These are phyloP conservation scores for Dinochytrium kinnereticum DNA, from an alignment of 371 early-diverging fungal genomes.

Conservation along the genomic window DNA sequence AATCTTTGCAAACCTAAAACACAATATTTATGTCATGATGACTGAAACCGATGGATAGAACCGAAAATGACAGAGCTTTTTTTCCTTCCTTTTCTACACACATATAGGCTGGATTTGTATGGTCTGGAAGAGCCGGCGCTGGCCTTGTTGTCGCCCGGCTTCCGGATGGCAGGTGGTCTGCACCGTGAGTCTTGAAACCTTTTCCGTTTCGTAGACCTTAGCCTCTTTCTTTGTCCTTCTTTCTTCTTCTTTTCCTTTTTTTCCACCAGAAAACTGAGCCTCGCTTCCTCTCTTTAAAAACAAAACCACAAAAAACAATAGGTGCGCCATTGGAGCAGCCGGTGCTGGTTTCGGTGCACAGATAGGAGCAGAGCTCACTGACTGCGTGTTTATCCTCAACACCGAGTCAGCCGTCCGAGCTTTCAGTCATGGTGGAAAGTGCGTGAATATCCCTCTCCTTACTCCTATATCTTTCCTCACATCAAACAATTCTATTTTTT, in stretches of 20 bases:
- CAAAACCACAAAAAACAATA: background rate
- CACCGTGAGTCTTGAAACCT: constrained; percentile 24
- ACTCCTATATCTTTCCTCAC: constrained; percentile 63
- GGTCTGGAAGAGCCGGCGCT: constrained; percentile 89
- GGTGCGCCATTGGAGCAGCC: constrained; percentile 44
- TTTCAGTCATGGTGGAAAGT: constrained; percentile 84
- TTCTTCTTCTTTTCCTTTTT: no score
- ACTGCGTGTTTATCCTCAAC: constrained; percentile 90
- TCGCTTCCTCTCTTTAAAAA: no score
- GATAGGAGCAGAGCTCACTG: constrained; percentile 91
- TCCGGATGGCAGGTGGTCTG: constrained; percentile 56
- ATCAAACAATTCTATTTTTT: constrained; percentile 63
- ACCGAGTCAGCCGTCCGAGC: constrained; percentile 85
- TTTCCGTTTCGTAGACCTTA: background rate
- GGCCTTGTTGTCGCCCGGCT: constrained; percentile 88
- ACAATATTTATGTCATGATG: no score
- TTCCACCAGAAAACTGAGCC: no score
- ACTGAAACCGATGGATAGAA: no score
- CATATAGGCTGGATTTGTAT: constrained; percentile 89
- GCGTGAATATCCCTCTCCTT: background rate
- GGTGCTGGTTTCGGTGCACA: constrained; percentile 70
- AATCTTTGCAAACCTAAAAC: no score
- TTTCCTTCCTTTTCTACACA: no score
- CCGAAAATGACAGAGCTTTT: no score
- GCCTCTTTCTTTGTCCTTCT: no score